Percentiles rank a stretch among this genome's conserved stretches.
Conservation (phyloP, 2,329 filamentous ascomycete species). For the Colletotrichum sp. region DNA sequence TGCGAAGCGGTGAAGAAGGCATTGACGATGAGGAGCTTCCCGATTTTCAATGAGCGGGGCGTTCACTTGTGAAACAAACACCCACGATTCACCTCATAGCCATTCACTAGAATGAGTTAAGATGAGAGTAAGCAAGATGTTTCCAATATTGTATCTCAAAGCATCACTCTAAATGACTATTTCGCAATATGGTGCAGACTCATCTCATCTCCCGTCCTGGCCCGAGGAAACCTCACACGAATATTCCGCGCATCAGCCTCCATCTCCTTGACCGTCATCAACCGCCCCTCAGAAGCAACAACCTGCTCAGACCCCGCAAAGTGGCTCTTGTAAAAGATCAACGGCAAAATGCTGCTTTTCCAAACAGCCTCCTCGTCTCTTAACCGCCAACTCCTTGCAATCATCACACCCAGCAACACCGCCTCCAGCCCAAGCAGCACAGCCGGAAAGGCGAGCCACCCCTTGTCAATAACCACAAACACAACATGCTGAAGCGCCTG, state of each 20-base stretch:
- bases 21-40: neutral
- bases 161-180: neutral
- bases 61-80: neutral
- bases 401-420: neutral
- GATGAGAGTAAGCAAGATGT: neutral
- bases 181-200: neutral
- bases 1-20: neutral
- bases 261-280: neutral
- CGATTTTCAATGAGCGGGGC: neutral
- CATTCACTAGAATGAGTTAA: neutral
- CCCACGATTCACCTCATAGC: neutral
- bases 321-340: neutral
- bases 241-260: neutral
- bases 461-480: neutral
- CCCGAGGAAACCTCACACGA: neutral
- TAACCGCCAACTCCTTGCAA: neutral
- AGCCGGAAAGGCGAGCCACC: neutral
- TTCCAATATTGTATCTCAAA: fast-evolving
- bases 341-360: neutral
- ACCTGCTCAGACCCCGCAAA: neutral
- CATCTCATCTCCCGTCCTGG: fast-evolving
- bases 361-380: neutral
- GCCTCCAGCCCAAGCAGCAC: neutral
- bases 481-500: neutral
- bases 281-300: fast-evolving